Evolutionary conservation across 768 basidiomycete genomes (phyloP), one percentile per base, ranked within the genome.

Genomic region (Tulasnella sp.): DNA sequence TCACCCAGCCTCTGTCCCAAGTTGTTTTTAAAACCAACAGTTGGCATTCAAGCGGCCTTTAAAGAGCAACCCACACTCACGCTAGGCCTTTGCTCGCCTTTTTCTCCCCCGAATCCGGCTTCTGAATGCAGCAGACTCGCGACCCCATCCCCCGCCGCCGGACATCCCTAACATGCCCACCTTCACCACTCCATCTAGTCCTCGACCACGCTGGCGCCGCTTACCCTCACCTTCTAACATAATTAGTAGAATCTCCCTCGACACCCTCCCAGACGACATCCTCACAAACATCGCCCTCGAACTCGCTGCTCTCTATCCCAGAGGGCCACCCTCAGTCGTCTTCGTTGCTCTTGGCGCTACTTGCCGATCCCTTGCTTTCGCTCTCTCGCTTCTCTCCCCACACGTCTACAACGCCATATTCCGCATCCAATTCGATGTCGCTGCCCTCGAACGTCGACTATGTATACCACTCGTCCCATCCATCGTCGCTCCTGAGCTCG

Each of bases 371-470:
- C 30, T 53, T 19, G 4, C 34, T 4, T 38, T 27, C 54, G 44
- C 54, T n/a, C 22, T 2, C 44, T 56, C 54, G 1, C 45, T 48
- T 27, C 69, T 77, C 3, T 80, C 73, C 59, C 71, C 63, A 2
- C 58, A 66, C 48, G 64, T 85, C 19, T 57, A 79, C 65, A 9
- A 50, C 30, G 53, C 64, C 30, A 74, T 87, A 5, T 86, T 80
- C 65, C 71, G 71, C 12, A 58, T 67, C 66, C 77, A 74, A 65
- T 87, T 86, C 71, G 84, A 87, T 67, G 52, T 63, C 1, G 68
- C 69, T 24, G 80, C 84, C 0, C 71, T 79, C 44, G 30, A 61
- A 1, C 77, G 86, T 22, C 75, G 87, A 44, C 75, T 83, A 75
- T 64, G 50, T 22, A 11, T 41, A 65, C 71, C 3, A 63, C 74